A percentile compares a stretch with the other conserved stretches of the same genome.
Conservation (phyloP, 1,284 basidiomycete genomes). For the Sutorius eximius region DNA sequence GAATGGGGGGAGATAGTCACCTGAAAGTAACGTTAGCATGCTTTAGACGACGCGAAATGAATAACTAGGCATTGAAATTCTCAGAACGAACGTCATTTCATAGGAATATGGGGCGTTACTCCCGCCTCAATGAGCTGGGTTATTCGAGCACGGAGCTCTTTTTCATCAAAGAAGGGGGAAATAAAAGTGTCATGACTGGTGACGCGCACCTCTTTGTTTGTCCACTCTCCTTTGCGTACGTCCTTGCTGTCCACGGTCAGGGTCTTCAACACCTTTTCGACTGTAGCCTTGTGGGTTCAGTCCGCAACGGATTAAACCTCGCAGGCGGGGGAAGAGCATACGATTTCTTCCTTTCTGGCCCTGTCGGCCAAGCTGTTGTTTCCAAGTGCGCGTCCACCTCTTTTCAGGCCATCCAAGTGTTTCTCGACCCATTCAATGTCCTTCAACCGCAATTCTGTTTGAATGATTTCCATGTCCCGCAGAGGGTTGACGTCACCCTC, state of each 20-base stretch:
- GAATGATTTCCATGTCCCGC: slow-evolving; percentile 98
- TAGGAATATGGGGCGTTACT: slow-evolving; percentile 72
- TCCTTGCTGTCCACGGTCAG: slow-evolving; percentile 87
- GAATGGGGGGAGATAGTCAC: slow-evolving; percentile 18
- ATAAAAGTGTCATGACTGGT: not conserved
- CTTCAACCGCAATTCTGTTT: slow-evolving; percentile 90
- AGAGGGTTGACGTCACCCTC: slow-evolving; percentile 97
- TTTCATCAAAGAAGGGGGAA: slow-evolving; percentile 57
- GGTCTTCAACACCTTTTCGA: slow-evolving; percentile 83
- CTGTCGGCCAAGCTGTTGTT: slow-evolving; percentile 88
- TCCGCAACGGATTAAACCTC: slow-evolving; percentile 12
- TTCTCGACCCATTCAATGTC: slow-evolving; percentile 99
- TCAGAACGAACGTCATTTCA: slow-evolving; percentile 63
- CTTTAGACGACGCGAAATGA: not conserved
- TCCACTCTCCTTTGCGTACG: slow-evolving; percentile 93
- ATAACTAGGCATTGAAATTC: slow-evolving; percentile 8
- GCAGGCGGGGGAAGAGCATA: slow-evolving; percentile 39
- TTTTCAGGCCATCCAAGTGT: slow-evolving; percentile 78
- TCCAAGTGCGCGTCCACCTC: slow-evolving; percentile 68
- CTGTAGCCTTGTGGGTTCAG: slow-evolving; percentile 58
- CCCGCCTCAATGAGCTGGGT: slow-evolving; percentile 74
- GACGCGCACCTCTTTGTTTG: slow-evolving; percentile 89
- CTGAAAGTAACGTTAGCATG: slow-evolving; percentile 16
- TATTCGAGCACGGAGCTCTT: slow-evolving; percentile 77
- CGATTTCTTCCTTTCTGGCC: slow-evolving; percentile 96